Conservation (phyloP, 257 asterid species). For the Echites panduratus region DNA sequence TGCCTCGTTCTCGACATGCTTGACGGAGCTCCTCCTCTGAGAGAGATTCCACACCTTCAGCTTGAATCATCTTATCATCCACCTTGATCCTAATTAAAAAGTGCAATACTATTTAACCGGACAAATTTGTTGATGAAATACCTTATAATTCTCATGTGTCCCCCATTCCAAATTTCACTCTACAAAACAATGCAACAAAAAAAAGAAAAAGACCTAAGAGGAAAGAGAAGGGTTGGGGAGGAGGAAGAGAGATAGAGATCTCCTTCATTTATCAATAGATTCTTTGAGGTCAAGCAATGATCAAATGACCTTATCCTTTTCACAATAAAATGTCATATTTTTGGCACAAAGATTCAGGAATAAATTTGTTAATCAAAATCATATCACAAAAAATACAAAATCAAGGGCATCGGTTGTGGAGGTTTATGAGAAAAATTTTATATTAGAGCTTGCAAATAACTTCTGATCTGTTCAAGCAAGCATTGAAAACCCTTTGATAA, state of each 20-base stretch:
- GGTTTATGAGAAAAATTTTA: background rate
- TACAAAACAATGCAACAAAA: background rate
- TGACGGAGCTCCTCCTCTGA: slow-evolving; percentile 93
- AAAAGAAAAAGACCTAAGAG: background rate
- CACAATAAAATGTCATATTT: background rate
- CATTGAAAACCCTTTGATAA: background rate
- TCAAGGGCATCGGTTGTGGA: background rate
- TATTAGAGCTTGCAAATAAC: background rate
- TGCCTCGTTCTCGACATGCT: slow-evolving; percentile 92
- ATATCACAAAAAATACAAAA: background rate
- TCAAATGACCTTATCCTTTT: background rate
- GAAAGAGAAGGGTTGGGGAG: too few species aligned
- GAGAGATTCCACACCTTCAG: slow-evolving; percentile 87
- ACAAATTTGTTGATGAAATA: background rate
- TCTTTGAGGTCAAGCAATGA: background rate
- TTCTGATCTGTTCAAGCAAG: background rate
- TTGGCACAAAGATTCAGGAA: background rate
- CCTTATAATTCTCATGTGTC: background rate
- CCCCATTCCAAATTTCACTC: background rate
- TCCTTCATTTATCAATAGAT: background rate
- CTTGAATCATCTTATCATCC: slow-evolving; percentile 83
- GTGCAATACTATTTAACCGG: slow-evolving; percentile 10
- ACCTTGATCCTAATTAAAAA: slow-evolving; percentile 52
- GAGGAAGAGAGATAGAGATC: too few species aligned
- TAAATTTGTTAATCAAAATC: background rate